Evolutionary conservation across 441 rosid genomes (phyloP), one percentile per base, ranked within the genome.

Genomic region (Croton setiger): DNA sequence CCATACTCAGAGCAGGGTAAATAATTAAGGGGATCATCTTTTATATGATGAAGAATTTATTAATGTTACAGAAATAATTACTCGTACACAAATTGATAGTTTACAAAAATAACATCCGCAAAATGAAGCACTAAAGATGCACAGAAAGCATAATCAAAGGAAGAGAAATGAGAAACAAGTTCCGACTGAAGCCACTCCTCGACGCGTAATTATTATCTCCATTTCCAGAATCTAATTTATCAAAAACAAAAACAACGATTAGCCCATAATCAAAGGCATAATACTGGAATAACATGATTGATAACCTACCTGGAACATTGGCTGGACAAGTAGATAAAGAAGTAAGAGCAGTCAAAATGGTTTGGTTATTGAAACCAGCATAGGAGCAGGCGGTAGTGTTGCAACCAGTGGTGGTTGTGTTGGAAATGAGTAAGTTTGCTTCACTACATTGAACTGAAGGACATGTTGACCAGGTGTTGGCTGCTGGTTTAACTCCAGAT

Each of bases 381-480:
- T 60, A 80, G 64, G 92, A 89, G 54, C 74, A 59, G 17, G 71
- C 58, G 4, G 5, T 67, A 5, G 92, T 73, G 20, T 27, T 27
- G 31, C 31, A 27, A 2, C 1, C 31, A 0, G 31, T 27, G 31
- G 31, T 27, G 31, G 31, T 27, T 27, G 82, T 60, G 77, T 81
- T 79, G 66, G 92, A 79, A n/a, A 91, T 36, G 39, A 58, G 33
- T 68, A 88, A 68, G 64, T 41, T 52, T 27, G n/a, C n/a, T n/a
- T 76, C 90, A 52, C 35, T 75, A 51, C 99, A 90, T 61, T 17
- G 83, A 82, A 79, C 37, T 6, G 86, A 18, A 23, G 92, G 89
- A 70, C 98, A 94, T 9, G 75, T 66, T 3, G 49, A 13, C 93
- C 83, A 78, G 0, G 14, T 64, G 18, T 87, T 76, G 2, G 13